A percentile compares a stretch with the other conserved stretches of the same genome.
Conservation (phyloP, 805 yeast species). For the Ogataea chonburiensis region DNA sequence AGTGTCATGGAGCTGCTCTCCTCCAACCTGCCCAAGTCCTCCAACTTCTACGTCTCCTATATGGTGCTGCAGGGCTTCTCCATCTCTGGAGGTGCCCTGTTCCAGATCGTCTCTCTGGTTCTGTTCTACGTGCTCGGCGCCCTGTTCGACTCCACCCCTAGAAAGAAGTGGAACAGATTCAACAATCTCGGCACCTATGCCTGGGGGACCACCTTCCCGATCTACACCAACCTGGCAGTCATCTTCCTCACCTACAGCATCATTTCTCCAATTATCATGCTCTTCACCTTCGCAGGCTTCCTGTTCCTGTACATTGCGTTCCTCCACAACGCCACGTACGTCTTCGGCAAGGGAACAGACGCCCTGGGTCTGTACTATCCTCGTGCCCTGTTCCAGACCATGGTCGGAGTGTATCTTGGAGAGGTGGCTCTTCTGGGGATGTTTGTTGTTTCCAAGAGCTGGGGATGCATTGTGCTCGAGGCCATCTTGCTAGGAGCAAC, state of each 20-base stretch:
- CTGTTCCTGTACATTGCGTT: conserved; percentile 71
- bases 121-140: conserved; percentile 58
- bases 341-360: conserved; percentile 65
- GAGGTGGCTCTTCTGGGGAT: conserved; percentile 84
- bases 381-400: conserved; percentile 82
- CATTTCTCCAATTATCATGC: conserved; percentile 78
- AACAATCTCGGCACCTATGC: conserved; percentile 47
- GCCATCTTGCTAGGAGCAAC: conserved; percentile 65
- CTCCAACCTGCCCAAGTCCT: conserved; percentile 67
- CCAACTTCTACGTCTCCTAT: conserved; percentile 71
- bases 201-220: conserved; percentile 82
- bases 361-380: conserved; percentile 83
- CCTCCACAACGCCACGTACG: conserved; percentile 74
- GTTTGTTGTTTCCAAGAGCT: conserved; percentile 85
- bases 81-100: conserved; percentile 60
- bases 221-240: conserved; percentile 67
- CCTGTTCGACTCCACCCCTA: conserved; percentile 58
- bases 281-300: conserved; percentile 73
- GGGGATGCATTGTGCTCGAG: conserved; percentile 89
- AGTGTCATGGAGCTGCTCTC: conserved; percentile 59
- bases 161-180: conserved; percentile 67
- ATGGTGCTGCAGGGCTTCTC: conserved; percentile 67
- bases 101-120: conserved; percentile 60
- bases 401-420: conserved; percentile 85
- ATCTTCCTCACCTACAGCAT: conserved; percentile 66